Evolutionary conservation across 371 early-diverging fungal species (phyloP).

Genomic region (Capillidium heterosporum): DNA sequence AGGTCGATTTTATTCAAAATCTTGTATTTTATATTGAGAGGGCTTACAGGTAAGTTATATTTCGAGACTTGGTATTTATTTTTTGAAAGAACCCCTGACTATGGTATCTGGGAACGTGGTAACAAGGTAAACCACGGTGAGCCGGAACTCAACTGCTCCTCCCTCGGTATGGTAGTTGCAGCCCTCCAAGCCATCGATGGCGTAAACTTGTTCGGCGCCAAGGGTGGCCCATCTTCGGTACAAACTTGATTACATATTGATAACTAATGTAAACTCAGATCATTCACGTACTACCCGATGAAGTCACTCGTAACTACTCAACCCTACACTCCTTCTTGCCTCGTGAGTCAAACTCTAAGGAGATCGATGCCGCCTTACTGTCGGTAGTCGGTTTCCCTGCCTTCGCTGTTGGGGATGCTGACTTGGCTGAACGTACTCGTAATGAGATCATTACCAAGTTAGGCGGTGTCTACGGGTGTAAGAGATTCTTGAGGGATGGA

Average conservation of each 20-base stretch:
- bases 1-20: constrained; percentile 82
- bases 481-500: constrained; percentile 77
- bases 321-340: constrained; percentile 70
- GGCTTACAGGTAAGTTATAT: constrained; percentile 14
- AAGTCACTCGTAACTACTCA: constrained; percentile 65
- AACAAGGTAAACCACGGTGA: constrained; percentile 78
- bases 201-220: constrained; percentile 65
- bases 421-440: constrained; percentile 39
- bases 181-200: constrained; percentile 78
- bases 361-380: constrained; percentile 72
- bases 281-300: constrained; percentile 72
- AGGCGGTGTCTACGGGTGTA: constrained; percentile 69
- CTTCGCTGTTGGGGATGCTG: constrained; percentile 61
- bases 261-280: constrained; percentile 18
- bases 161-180: constrained; percentile 79
- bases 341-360: constrained; percentile 74
- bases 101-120: constrained; percentile 83
- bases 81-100: constrained; percentile 57
- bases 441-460: constrained; percentile 64
- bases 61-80: constrained; percentile 3
- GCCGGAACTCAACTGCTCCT: constrained; percentile 73
- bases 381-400: constrained; percentile 79
- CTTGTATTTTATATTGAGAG: constrained; percentile 79
- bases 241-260: constrained; percentile 5
- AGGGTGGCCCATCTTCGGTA: constrained; percentile 64